phyloP scores from a whole-genome alignment of 1,284 basidiomycete species.

The Puccinia coronata region DNA sequence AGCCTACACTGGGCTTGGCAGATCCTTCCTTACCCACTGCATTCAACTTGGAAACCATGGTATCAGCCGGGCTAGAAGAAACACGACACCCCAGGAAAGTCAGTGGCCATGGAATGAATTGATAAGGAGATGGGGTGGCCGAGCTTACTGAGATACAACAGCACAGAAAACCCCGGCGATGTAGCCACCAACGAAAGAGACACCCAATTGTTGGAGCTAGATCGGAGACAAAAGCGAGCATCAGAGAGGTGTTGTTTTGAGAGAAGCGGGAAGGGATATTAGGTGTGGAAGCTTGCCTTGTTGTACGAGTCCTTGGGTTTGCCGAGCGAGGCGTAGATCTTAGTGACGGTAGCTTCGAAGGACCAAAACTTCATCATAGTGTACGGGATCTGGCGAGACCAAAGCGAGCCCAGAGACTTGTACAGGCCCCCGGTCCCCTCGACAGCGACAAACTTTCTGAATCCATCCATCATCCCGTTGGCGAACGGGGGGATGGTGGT shows the following conservation, averaged over 20 bases:
- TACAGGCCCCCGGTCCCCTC: constrained; percentile 57
- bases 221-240: not conserved
- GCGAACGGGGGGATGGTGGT: constrained; percentile 58
- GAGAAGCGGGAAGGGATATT: not conserved
- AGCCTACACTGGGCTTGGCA: constrained; percentile 56
- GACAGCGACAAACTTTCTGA: constrained; percentile 55
- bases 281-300: constrained; percentile 51
- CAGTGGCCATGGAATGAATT: not conserved
- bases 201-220: constrained; percentile 57
- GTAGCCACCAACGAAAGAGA: constrained; percentile 55
- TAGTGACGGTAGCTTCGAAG: constrained; percentile 57
- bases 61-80: constrained; percentile 55
- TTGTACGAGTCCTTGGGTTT: constrained; percentile 56
- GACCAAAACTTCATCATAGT: constrained; percentile 56
- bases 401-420: constrained; percentile 58
- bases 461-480: constrained; percentile 52
- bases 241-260: not conserved
- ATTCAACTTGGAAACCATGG: constrained; percentile 58
- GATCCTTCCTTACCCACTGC: constrained; percentile 55
- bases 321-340: constrained; percentile 54
- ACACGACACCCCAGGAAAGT: not conserved
- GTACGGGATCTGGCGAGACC: constrained; percentile 58
- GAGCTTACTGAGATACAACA: constrained; percentile 55
- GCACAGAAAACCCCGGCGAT: constrained; percentile 58
- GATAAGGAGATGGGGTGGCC: not conserved